Percentiles rank a stretch among this genome's conserved stretches.
These are phyloP conservation scores for Boletellus sp. DNA, from an alignment of 768 basidiomycete genomes.

Conservation along the genomic window DNA sequence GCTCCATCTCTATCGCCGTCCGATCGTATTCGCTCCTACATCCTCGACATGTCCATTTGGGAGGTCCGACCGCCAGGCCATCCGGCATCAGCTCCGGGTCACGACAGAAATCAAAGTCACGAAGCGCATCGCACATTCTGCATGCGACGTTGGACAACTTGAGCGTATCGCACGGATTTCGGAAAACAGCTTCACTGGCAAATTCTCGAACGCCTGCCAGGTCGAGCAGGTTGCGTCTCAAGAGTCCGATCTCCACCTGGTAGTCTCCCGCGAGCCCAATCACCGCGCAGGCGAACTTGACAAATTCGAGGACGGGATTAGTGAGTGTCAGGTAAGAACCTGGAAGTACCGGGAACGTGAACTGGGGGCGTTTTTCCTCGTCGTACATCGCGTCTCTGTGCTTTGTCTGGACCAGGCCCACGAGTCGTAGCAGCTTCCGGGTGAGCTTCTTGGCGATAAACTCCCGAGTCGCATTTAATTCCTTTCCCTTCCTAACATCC, in stretches of 20 bases:
- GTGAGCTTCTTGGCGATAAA: slow-evolving; percentile 82
- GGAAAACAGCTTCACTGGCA: slow-evolving; percentile 77
- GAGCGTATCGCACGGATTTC: slow-evolving; percentile 88
- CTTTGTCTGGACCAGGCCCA: slow-evolving; percentile 60
- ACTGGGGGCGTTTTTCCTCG: slow-evolving; percentile 49
- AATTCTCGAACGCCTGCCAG: slow-evolving; percentile 85
- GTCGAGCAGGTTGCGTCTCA: slow-evolving; percentile 88
- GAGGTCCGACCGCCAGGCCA: slow-evolving; percentile 42
- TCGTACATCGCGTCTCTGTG: slow-evolving; percentile 58
- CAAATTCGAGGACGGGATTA: slow-evolving; percentile 83
- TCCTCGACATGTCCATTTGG: slow-evolving; percentile 63
- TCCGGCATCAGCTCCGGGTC: slow-evolving; percentile 78
- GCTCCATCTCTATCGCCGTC: slow-evolving; percentile 77
- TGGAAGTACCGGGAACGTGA: slow-evolving; percentile 82
- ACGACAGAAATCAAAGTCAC: slow-evolving; percentile 94
- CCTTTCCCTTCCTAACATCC: slow-evolving; percentile 65
- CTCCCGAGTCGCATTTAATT: slow-evolving; percentile 62
- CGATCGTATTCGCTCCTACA: slow-evolving; percentile 89
- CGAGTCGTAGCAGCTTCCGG: slow-evolving; percentile 67
- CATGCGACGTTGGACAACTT: slow-evolving; percentile 86
- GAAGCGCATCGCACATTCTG: slow-evolving; percentile 75
- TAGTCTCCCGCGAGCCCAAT: slow-evolving; percentile 79
- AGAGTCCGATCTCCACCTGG: slow-evolving; percentile 78
- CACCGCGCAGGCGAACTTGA: slow-evolving; percentile 83
- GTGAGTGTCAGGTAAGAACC: slow-evolving; percentile 77